Base-by-base conservation (phyloP, 768 basidiomycete genomes). In the Gelatoporia subvermispora region DNA sequence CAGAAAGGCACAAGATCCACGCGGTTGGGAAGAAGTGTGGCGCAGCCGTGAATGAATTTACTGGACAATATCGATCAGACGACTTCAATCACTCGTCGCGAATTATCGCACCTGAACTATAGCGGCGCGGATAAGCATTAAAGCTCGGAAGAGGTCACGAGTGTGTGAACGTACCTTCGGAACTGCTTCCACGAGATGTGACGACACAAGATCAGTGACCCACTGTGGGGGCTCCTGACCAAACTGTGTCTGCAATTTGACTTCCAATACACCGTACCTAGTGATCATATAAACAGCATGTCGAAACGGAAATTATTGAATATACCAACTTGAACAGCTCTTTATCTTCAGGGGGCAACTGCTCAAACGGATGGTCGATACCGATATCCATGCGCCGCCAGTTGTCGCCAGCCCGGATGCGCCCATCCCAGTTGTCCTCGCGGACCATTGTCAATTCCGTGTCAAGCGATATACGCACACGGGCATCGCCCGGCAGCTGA, bases 1-100 rank as follows among this genome's bases (percentile, higher is more conserved):
- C 96, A 99, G 76, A 97, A 99, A 5, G 96, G 96, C 31, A 99
- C 88, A 20, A 99, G 78, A 60, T 97, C 89, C 39, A 97, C 94
- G 31, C 95, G 86, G 59, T 89, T 81, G 17, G 94, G 93, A 9
- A 98, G 68, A 0, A 98, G 75, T 1, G 93, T 93, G 2, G 95
- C 85, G 63, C 96, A 99, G 21, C 96, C 95, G 64, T 95, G 93
- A 48, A 96, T 94, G 63, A 95, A 95, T 79, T 90, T 90, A 65
- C 90, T 91, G 49, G 40, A 16, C 20, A 21, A 39, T 8, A n/a
- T 35, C 35, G 35, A 9, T 35, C 9, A 35, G n/a, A n/a, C 9
- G 16, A n/a, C 38, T 40, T 8, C 21, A 40, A 18, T 9, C 9
- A 9, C 9, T 18, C 21, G 38, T 9, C n/a, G n/a, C n/a, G n/a